Evolutionary conservation across 1,139 yeast species (phyloP).

Genomic region (Yamadazyma friedrichii): DNA sequence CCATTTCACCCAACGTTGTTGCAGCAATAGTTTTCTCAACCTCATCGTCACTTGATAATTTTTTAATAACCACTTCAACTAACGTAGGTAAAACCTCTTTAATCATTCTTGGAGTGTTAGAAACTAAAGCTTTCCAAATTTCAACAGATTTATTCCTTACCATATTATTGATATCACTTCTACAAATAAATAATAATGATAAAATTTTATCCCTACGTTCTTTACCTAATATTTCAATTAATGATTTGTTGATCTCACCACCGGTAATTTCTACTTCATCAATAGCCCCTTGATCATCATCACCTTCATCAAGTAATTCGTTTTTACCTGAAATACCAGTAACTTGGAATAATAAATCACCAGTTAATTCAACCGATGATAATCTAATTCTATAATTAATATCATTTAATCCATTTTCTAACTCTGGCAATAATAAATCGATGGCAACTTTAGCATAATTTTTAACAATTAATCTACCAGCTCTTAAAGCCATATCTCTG

Average conservation of each 20-base stretch:
- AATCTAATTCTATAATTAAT: constrained; percentile 83
- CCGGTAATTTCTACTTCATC: constrained; percentile 23
- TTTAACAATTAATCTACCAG: constrained; percentile 88
- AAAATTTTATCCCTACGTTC: constrained; percentile 87
- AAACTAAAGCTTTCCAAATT: constrained; percentile 95
- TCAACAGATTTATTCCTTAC: constrained; percentile 93
- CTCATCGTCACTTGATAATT: constrained; percentile 78
- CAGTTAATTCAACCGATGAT: constrained; percentile 94
- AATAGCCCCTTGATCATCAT: constrained; percentile 20
- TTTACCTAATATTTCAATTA: constrained; percentile 78
- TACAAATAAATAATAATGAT: constrained; percentile 83
- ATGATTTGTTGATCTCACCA: constrained; percentile 62
- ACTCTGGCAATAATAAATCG: constrained; percentile 88
- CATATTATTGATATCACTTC: constrained; percentile 85
- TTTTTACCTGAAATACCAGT: constrained; percentile 80
- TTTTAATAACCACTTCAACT: constrained; percentile 74
- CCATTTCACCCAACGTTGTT: constrained; percentile 90
- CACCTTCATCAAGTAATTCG: constrained; percentile 59
- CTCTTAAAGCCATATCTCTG: constrained; percentile 85
- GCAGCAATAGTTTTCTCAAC: constrained; percentile 88
- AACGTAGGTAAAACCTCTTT: constrained; percentile 88
- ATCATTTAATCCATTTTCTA: constrained; percentile 87
- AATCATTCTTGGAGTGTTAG: constrained; percentile 94
- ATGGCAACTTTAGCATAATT: constrained; percentile 93
- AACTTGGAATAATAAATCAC: constrained; percentile 90